Percentiles rank a stretch among this genome's conserved stretches.
These are phyloP conservation scores for Colletotrichum musicola DNA, from an alignment of 2,329 filamentous ascomycete species.

Conservation along the genomic window DNA sequence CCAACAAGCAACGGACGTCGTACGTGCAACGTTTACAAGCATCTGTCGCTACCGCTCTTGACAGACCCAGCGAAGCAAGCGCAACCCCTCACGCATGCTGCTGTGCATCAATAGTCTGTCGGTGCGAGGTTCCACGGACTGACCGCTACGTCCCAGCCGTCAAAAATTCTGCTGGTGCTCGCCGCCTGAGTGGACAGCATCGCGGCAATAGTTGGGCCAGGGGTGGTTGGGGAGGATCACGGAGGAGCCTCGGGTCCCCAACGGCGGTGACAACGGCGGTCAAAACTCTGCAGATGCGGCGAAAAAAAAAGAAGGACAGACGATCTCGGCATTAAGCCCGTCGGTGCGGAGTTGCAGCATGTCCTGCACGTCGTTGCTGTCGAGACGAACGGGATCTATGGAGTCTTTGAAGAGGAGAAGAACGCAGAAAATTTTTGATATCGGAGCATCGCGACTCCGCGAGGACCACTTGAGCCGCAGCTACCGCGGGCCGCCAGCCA, in stretches of 20 bases:
- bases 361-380: conserved; percentile 30
- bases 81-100: conserved; percentile 12
- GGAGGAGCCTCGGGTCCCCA: conserved; percentile 18
- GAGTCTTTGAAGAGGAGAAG: conserved; percentile 19
- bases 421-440: conserved; percentile 30
- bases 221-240: conserved; percentile 31
- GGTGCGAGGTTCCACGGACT: conserved; percentile 18
- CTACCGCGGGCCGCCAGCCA: conserved; percentile 31
- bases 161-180: conserved; percentile 13
- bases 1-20: background rate
- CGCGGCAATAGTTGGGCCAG: conserved; percentile 23
- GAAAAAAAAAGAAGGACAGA: background rate
- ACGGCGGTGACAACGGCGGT: conserved; percentile 36
- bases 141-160: conserved; percentile 23
- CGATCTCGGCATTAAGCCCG: background rate
- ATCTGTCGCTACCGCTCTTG: conserved; percentile 9
- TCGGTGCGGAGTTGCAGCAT: conserved; percentile 17
- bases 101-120: conserved; percentile 18
- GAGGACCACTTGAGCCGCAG: conserved; percentile 30
- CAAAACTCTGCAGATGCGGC: conserved; percentile 28
- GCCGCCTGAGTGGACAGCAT: conserved; percentile 20
- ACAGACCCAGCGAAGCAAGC: conserved; percentile 9
- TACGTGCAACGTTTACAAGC: conserved; percentile 8
- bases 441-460: conserved; percentile 14
- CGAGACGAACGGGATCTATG: conserved; percentile 18